A percentile compares a stretch with the other conserved stretches of the same genome.
These are phyloP conservation scores for Wickerhamiella parazyma DNA, from an alignment of 805 yeast genomes.

Conservation along the genomic window DNA sequence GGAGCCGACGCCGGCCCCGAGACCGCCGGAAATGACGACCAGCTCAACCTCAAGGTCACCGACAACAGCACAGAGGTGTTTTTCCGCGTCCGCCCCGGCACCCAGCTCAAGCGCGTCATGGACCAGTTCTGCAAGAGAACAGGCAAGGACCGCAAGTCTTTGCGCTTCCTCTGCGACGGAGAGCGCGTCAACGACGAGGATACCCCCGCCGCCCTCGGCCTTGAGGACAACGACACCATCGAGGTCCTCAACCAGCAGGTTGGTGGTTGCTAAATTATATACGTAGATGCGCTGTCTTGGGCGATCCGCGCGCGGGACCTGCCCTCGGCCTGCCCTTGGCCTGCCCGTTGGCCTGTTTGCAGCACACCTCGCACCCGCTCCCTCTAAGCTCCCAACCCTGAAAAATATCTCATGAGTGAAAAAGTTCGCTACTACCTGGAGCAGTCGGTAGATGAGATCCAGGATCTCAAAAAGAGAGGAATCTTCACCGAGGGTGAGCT, in stretches of 20 bases:
- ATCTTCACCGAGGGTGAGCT: slow-evolving; percentile 74
- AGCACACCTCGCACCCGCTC: too few relatives aligned
- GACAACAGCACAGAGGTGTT: slow-evolving; percentile 90
- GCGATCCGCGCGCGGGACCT: too few relatives aligned
- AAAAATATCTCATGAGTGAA: slow-evolving; percentile 32
- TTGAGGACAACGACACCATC: slow-evolving; percentile 91
- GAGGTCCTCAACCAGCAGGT: slow-evolving; percentile 95
- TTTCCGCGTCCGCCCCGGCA: slow-evolving; percentile 85
- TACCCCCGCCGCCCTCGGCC: slow-evolving; percentile 78
- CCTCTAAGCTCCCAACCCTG: slow-evolving; percentile 2
- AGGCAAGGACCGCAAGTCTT: slow-evolving; percentile 68
- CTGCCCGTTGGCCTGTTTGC: background rate
- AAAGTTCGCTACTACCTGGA: slow-evolving; percentile 45
- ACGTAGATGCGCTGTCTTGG: background rate
- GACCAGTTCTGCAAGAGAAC: slow-evolving; percentile 97
- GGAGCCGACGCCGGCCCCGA: too few relatives aligned
- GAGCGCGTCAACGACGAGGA: slow-evolving; percentile 75
- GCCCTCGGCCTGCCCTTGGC: too few relatives aligned
- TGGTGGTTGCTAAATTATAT: slow-evolving; percentile 16
- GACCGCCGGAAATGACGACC: slow-evolving; percentile 23
- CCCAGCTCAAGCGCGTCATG: slow-evolving; percentile 88
- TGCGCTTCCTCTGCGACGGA: slow-evolving; percentile 89
- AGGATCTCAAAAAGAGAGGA: slow-evolving; percentile 70
- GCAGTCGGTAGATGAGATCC: slow-evolving; percentile 78
- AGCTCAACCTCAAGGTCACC: slow-evolving; percentile 84